These are phyloP conservation scores for Luffa aegyptiaca DNA, from an alignment of 306 rosid genomes.

Conservation along the genomic window DNA sequence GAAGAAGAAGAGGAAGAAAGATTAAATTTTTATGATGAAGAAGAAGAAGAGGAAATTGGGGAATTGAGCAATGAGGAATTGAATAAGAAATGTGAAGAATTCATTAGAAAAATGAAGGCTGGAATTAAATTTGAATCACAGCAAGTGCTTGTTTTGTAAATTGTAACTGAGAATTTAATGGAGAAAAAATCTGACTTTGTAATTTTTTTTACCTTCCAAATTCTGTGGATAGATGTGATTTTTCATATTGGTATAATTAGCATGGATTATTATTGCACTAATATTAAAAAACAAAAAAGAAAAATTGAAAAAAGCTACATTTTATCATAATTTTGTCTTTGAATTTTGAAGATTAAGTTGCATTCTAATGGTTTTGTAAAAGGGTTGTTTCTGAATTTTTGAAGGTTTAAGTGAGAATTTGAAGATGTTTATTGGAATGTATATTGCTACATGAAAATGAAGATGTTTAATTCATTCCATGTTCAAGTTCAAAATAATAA, in stretches of 20 bases:
- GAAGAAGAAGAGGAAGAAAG: not conserved
- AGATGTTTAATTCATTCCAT: not conserved
- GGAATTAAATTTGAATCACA: conserved; percentile 31
- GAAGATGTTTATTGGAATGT: not conserved
- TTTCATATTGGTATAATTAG: not conserved
- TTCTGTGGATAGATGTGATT: not conserved
- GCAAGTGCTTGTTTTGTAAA: conserved; percentile 5
- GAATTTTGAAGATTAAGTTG: not conserved
- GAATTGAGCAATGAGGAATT: conserved; percentile 44
- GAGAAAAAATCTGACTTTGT: not conserved
- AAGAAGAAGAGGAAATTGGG: conserved; percentile 14
- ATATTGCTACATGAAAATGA: not conserved
- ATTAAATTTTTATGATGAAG: not conserved
- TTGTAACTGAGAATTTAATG: not conserved
- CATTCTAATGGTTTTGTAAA: not conserved
- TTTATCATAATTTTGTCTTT: not conserved
- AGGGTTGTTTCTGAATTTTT: not conserved
- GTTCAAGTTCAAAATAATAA: too few species aligned
- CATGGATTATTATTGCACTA: not conserved
- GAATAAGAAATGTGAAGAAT: conserved; percentile 71
- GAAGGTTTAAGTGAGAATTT: not conserved
- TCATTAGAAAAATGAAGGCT: conserved; percentile 54
- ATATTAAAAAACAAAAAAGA: not conserved
- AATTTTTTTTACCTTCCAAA: not conserved
- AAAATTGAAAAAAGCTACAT: not conserved